A percentile compares a stretch with the other conserved stretches of the same genome.
phyloP scores from a whole-genome alignment of 768 basidiomycete genomes.

The Mycena haematopus region DNA sequence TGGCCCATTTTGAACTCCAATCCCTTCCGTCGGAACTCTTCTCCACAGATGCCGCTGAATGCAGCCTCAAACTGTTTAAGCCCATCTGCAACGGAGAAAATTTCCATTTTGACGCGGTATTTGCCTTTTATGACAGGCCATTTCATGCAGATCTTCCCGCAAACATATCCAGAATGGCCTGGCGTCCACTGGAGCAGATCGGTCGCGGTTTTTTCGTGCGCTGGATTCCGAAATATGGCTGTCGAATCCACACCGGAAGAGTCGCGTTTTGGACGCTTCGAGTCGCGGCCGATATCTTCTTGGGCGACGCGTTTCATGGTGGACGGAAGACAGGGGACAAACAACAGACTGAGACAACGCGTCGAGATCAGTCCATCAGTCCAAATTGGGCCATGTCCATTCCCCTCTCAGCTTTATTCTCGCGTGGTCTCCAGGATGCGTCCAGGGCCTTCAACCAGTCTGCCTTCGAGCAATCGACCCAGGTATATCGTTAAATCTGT shows the following conservation, averaged over 20 bases:
- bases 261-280: slow-evolving; percentile 31
- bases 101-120: slow-evolving; percentile 41
- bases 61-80: slow-evolving; percentile 46
- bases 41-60: slow-evolving; percentile 40
- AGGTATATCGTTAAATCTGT: slow-evolving; percentile 38
- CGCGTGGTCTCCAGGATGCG: slow-evolving; percentile 42
- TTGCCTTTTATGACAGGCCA: slow-evolving; percentile 44
- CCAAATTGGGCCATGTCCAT: slow-evolving; percentile 31
- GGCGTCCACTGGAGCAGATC: slow-evolving; percentile 41
- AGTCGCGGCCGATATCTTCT: slow-evolving; percentile 8
- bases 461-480: slow-evolving; percentile 50
- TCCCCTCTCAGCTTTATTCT: slow-evolving; percentile 48
- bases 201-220: slow-evolving; percentile 36
- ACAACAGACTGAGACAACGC: too few species aligned
- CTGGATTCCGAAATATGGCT: slow-evolving; percentile 32
- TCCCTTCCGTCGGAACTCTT: slow-evolving; percentile 36
- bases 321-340: neutral
- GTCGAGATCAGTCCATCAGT: neutral
- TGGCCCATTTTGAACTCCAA: slow-evolving; percentile 51
- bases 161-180: slow-evolving; percentile 47
- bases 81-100: slow-evolving; percentile 21
- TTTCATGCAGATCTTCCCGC: slow-evolving; percentile 51
- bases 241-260: neutral
- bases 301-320: slow-evolving; percentile 29
- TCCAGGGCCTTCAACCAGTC: slow-evolving; percentile 48